Evolutionary conservation across 1,284 basidiomycete genomes (phyloP), one percentile per base, ranked within the genome.

Genomic region (Moesziomyces sp.): DNA sequence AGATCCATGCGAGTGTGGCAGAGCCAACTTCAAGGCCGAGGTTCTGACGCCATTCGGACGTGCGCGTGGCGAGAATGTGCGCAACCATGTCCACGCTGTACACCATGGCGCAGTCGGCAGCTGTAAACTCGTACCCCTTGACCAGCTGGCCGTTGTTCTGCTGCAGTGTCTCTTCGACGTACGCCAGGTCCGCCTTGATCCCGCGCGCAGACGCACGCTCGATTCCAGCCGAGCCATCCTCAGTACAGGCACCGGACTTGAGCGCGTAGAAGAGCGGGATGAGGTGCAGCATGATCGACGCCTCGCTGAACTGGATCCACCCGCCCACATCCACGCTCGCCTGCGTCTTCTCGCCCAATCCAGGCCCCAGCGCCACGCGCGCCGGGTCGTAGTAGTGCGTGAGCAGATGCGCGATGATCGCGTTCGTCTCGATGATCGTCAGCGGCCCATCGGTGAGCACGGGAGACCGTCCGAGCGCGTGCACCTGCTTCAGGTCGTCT

Each of bases 261-360:
- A 68, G 61, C 10, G 35, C 51, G 24, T 68, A 68, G 26, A 73
- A 64, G 21, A 73, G 28, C 34, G 64, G 53, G 5, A 68, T 64
- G 3, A 16, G 56, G 52, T 66, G 61, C 24, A 71, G 45, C 65
- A 73, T 60, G 28, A 73, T 42, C 7, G 49, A 53, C 5, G 53
- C 70, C 38, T 73, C 70, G 3, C 60, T 45, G 34, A 73, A 73
- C 47, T 73, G 47, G 21, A 73, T 67, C 70, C 70, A 73, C 3
- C 51, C 52, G 3, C 42, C 47, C 34, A 68, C 30, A 26, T 73
- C 70, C 3, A 64, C 18, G 42, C 64, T 68, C 2, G 3, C 53
- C 40, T 73, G 70, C 11, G 50, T 52, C 46, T 40, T 64, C 18
- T 64, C 50, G 5, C 59, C 60, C 5, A 68, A 21, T 16, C 40